Evolutionary conservation across 2,329 filamentous ascomycete genomes (phyloP).

Genomic region (Alternaria sp.): DNA sequence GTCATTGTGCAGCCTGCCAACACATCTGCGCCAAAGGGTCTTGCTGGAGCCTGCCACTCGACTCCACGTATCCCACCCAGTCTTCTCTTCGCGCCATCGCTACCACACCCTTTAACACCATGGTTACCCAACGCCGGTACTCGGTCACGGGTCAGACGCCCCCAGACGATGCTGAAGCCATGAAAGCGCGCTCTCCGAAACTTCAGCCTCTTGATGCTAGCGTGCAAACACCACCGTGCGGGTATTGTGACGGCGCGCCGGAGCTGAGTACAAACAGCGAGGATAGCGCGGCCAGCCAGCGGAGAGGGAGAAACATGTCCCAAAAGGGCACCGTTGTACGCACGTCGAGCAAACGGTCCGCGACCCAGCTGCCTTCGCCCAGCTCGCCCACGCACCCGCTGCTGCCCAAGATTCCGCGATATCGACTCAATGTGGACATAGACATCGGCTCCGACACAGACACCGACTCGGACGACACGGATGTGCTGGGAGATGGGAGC

Average conservation of each 20-base stretch:
- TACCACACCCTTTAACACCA: constrained; percentile 14
- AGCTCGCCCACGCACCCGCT: constrained; percentile 46
- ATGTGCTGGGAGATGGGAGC: constrained; percentile 26
- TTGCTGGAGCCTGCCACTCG: constrained; percentile 25
- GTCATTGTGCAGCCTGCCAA: constrained; percentile 34
- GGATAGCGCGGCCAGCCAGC: constrained; percentile 27
- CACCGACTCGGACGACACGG: constrained; percentile 33
- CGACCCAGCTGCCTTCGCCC: constrained; percentile 49
- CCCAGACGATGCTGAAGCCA: constrained; percentile 44
- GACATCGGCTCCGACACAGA: constrained; percentile 36
- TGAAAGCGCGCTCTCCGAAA: constrained; percentile 48
- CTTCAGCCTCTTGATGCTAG: constrained; percentile 49
- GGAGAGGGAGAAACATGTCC: constrained; percentile 41
- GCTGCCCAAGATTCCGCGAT: constrained; percentile 48
- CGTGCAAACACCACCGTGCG: constrained; percentile 45
- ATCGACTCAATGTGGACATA: constrained; percentile 32
- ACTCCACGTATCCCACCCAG: constrained; percentile 21
- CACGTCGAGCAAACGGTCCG: constrained; percentile 49
- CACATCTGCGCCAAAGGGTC: constrained; percentile 22
- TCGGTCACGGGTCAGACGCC: constrained; percentile 51
- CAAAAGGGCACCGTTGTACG: constrained; percentile 36
- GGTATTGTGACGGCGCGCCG: constrained; percentile 39
- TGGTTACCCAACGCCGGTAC: constrained; percentile 49
- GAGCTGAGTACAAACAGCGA: constrained; percentile 26
- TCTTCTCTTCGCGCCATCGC: neutral